phyloP scores from a whole-genome alignment of 441 rosid species.

The Capsella rubella region DNA sequence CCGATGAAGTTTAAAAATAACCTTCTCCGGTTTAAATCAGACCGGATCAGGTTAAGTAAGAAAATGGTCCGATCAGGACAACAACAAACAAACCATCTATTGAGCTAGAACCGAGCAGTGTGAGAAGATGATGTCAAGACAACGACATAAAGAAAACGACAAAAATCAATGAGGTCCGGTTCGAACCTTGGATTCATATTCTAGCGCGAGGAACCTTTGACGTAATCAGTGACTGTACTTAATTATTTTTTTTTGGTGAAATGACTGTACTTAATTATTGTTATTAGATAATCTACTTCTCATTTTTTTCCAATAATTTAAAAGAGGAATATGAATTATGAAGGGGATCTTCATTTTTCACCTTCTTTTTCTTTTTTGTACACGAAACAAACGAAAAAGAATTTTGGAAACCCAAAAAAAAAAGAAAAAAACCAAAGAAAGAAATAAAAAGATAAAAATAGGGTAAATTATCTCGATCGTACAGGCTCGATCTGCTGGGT shows the following conservation, averaged over 20 bases:
- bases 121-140: conserved; percentile 1
- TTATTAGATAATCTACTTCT: neutral
- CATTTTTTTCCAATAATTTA: neutral
- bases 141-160: neutral
- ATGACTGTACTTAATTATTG: neutral
- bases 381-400: conserved; percentile 25
- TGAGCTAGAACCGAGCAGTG: conserved; percentile 14
- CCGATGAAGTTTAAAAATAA: neutral
- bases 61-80: neutral
- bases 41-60: neutral
- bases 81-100: neutral
- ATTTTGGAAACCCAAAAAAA: conserved; percentile 1
- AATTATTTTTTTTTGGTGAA: too few species aligned
- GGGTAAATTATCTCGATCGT: conserved; percentile 26
- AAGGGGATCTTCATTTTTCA: neutral
- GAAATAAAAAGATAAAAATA: neutral
- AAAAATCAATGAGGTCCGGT: neutral
- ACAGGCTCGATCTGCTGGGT: conserved; percentile 24
- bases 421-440: neutral
- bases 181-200: conserved; percentile 12
- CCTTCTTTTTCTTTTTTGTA: conserved; percentile 10
- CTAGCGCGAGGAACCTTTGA: neutral
- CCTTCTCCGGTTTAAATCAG: neutral
- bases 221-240: conserved; percentile 1
- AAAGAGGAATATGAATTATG: conserved; percentile 18